These are phyloP conservation scores for Streptanthus diversifolius DNA, from an alignment of 345 rosid species.

Conservation along the genomic window DNA sequence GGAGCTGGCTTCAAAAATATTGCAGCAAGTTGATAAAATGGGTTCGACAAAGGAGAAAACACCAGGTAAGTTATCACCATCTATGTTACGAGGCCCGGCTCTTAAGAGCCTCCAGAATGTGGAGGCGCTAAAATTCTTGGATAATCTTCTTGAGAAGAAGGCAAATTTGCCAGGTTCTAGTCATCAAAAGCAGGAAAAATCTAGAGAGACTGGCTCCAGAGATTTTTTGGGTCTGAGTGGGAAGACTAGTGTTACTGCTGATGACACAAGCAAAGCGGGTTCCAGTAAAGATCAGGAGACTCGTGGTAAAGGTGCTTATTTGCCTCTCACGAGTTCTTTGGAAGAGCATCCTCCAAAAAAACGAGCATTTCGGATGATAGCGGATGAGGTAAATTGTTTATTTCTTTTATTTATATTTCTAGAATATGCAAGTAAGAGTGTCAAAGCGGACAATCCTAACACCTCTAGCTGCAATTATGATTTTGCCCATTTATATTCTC, in stretches of 20 bases:
- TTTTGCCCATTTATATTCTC: not conserved
- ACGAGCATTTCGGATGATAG: conserved; percentile 69
- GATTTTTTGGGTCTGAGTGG: conserved; percentile 28
- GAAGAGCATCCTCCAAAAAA: conserved; percentile 38
- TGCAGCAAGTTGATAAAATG: conserved; percentile 64
- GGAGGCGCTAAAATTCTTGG: conserved; percentile 52
- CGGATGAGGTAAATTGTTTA: conserved; percentile 59
- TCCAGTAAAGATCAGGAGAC: conserved; percentile 30
- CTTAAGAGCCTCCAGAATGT: conserved; percentile 69
- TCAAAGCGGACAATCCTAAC: not conserved
- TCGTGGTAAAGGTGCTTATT: conserved; percentile 32
- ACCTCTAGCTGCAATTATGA: not conserved
- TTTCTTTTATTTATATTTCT: not conserved
- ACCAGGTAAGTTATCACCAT: conserved; percentile 67
- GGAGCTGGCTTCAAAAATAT: conserved; percentile 76
- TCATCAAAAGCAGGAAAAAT: conserved; percentile 39
- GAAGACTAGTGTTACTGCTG: conserved; percentile 34
- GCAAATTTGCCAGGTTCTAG: conserved; percentile 33
- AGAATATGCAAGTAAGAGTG: conserved; percentile 2
- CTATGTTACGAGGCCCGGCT: conserved; percentile 72
- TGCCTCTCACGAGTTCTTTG: conserved; percentile 34
- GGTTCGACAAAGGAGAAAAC: conserved; percentile 65
- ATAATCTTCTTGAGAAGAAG: conserved; percentile 40
- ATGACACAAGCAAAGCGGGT: conserved; percentile 32
- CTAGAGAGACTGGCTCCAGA: conserved; percentile 40